phyloP scores from a whole-genome alignment of 768 basidiomycete species.

The Cystoderma amianthinum region DNA sequence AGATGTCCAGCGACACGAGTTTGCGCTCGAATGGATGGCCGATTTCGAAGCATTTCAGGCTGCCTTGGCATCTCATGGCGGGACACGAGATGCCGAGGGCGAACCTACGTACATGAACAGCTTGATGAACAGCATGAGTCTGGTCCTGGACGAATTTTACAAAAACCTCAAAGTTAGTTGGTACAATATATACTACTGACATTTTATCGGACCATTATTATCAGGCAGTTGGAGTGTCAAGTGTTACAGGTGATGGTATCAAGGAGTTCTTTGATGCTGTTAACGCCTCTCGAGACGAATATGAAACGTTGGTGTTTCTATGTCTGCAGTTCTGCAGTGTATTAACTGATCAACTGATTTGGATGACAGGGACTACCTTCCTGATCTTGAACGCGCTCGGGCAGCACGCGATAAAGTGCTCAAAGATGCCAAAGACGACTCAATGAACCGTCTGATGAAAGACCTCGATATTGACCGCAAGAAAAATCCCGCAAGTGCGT shows the following conservation, averaged over 20 bases:
- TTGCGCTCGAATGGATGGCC: conserved; percentile 96
- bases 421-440: conserved; percentile 65
- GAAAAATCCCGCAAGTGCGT: conserved; percentile 49
- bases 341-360: conserved; percentile 1
- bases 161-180: conserved; percentile 79
- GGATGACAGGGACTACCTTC: conserved; percentile 73
- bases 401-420: conserved; percentile 57
- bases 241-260: conserved; percentile 92
- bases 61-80: conserved; percentile 68
- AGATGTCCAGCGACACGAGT: conserved; percentile 84
- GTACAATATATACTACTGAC: not conserved
- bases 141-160: conserved; percentile 98
- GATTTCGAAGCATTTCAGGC: conserved; percentile 95
- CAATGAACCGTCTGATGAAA: conserved; percentile 68
- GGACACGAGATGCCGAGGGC: conserved; percentile 69
- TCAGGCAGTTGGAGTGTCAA: conserved; percentile 93
- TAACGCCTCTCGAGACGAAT: conserved; percentile 80
- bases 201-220: conserved; percentile 1
- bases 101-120: conserved; percentile 98
- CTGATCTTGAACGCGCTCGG: conserved; percentile 75
- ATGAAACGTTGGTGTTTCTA: conserved; percentile 60
- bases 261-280: conserved; percentile 90
- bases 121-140: conserved; percentile 98
- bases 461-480: conserved; percentile 74
- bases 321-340: conserved; percentile 3